Percentiles rank a stretch among this genome's conserved stretches.
Conservation (phyloP, 2,329 filamentous ascomycete species). For the Raffaelea ambrosiae region DNA sequence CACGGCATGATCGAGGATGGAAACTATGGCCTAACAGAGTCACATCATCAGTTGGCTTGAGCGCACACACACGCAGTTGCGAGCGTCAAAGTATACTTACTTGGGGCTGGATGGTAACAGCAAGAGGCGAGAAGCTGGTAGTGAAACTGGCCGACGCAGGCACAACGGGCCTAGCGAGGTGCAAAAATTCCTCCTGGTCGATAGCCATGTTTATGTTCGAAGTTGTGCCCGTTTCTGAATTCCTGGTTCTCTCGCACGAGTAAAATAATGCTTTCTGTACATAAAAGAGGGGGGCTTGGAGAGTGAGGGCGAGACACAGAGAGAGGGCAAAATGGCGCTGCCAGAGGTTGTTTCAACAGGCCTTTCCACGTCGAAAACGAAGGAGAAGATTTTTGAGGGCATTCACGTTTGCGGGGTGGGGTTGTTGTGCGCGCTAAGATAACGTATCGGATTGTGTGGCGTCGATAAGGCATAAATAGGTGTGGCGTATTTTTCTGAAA, state of each 20-base stretch:
- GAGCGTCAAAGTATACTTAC: constrained; percentile 45
- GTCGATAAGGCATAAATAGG: not conserved
- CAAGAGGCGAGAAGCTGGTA: constrained; percentile 82
- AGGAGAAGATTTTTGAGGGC: constrained; percentile 17
- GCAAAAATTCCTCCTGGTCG: constrained; percentile 77
- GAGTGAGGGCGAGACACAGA: too few species aligned
- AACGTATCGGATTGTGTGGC: constrained; percentile 17
- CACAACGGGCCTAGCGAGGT: constrained; percentile 86
- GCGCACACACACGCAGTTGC: not conserved
- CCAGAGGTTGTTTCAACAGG: too few species aligned
- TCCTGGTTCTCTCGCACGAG: too few species aligned
- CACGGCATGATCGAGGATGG: constrained; percentile 86
- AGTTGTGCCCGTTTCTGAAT: too few species aligned
- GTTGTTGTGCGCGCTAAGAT: constrained; percentile 48
- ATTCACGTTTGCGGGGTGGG: constrained; percentile 18
- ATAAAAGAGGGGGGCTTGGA: too few species aligned
- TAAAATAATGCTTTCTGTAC: too few species aligned
- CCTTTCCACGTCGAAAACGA: constrained; percentile 1
- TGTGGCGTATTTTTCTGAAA: constrained; percentile 1
- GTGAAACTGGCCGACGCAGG: constrained; percentile 71
- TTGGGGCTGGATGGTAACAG: constrained; percentile 92
- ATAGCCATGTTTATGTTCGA: constrained; percentile 56
- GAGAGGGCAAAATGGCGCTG: too few species aligned
- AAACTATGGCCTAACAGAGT: constrained; percentile 51
- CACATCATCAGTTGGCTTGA: not conserved